These are phyloP conservation scores for Candida schatavii DNA, from an alignment of 805 yeast species.

Conservation along the genomic window DNA sequence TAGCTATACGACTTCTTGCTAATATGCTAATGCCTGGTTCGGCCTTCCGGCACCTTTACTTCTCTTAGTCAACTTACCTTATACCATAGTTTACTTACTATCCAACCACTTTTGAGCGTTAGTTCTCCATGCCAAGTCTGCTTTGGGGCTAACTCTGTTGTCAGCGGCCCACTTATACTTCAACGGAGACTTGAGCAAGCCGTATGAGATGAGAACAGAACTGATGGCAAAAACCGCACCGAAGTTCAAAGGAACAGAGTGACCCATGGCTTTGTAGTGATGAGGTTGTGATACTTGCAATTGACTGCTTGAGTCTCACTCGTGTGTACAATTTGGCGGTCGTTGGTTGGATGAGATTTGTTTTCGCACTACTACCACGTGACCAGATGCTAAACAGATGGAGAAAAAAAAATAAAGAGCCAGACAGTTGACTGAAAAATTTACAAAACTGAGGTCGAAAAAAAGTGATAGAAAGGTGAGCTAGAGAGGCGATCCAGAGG, in stretches of 20 bases:
- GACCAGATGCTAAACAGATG: background rate
- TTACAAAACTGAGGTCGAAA: background rate
- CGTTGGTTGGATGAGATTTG: constrained; percentile 6
- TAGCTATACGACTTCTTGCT: too few relatives aligned
- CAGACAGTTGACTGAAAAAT: background rate
- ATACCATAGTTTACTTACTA: constrained; percentile 11
- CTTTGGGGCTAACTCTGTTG: constrained; percentile 45
- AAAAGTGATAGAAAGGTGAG: background rate
- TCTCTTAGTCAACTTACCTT: too few relatives aligned
- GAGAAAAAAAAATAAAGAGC: background rate
- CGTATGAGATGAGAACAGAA: constrained; percentile 37
- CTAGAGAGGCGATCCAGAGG: background rate
- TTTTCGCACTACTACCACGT: constrained; percentile 3
- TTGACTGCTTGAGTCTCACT: background rate
- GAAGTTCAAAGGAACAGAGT: constrained; percentile 38
- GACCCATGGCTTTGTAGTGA: constrained; percentile 14
- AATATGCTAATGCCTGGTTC: too few relatives aligned
- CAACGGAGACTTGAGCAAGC: constrained; percentile 39
- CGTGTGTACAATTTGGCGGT: constrained; percentile 2
- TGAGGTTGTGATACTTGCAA: background rate
- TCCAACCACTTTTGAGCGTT: constrained; percentile 45
- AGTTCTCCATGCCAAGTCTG: constrained; percentile 47
- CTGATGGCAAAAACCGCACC: constrained; percentile 44
- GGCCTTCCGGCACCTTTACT: too few relatives aligned
- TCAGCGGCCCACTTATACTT: constrained; percentile 41